A percentile compares a stretch with the other conserved stretches of the same genome.
These are phyloP conservation scores for Trichosporon ovoides DNA, from an alignment of 1,284 basidiomycete species.

Conservation along the genomic window DNA sequence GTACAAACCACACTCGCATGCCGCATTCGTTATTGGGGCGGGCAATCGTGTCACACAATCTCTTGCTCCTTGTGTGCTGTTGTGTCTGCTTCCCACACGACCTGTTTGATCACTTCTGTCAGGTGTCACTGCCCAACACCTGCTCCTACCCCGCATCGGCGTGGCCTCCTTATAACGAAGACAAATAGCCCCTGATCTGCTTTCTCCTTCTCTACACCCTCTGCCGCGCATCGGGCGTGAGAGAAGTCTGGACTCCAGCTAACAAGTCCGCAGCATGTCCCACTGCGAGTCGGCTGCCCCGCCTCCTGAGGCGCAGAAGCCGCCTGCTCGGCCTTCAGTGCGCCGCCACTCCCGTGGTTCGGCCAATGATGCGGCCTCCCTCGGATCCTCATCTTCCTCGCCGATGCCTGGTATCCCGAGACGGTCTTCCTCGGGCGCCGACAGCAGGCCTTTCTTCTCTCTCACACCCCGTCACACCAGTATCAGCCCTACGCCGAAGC, in stretches of 20 bases:
- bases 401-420: conserved; percentile 1
- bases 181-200: too few relatives aligned
- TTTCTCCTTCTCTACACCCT: too few relatives aligned
- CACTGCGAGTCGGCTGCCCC: neutral
- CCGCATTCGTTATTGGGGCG: too few relatives aligned
- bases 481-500: neutral
- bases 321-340: neutral
- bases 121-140: too few relatives aligned
- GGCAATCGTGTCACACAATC: too few relatives aligned
- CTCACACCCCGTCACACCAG: neutral
- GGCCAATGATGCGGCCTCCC: neutral
- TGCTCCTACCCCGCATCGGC: too few relatives aligned
- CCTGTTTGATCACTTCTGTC: too few relatives aligned
- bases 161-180: too few relatives aligned
- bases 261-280: neutral
- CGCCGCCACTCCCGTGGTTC: neutral
- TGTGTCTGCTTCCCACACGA: too few relatives aligned
- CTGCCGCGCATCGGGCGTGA: neutral
- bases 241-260: neutral
- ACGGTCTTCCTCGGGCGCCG: neutral
- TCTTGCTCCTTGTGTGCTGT: too few relatives aligned
- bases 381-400: neutral
- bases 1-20: too few relatives aligned
- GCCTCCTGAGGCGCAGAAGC: neutral
- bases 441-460: neutral